Percentiles rank a stretch among this genome's conserved stretches.
Conservation (phyloP, 2,329 filamentous ascomycete genomes). For the Colletotrichum graminicola region DNA sequence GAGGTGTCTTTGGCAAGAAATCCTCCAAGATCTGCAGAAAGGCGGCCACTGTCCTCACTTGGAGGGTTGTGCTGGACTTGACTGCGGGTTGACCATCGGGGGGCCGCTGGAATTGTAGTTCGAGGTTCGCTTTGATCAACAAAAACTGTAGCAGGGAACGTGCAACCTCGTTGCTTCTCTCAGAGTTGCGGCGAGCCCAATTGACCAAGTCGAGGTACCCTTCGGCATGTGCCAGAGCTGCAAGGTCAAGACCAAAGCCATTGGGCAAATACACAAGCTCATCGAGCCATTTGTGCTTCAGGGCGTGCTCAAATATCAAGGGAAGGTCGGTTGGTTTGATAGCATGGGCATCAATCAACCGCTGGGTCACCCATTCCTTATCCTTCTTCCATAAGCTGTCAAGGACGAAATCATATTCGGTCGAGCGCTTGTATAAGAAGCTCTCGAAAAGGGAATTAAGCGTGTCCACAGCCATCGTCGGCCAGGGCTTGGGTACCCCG, state of each 20-base stretch:
- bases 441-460: slow-evolving; percentile 83
- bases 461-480: slow-evolving; percentile 79
- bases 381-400: slow-evolving; percentile 94
- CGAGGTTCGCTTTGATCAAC: slow-evolving; percentile 84
- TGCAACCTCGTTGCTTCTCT: slow-evolving; percentile 76
- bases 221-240: slow-evolving; percentile 85
- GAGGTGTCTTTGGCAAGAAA: slow-evolving; percentile 68
- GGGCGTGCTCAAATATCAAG: slow-evolving; percentile 71
- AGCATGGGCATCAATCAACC: slow-evolving; percentile 84
- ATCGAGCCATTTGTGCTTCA: slow-evolving; percentile 86
- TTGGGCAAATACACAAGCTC: slow-evolving; percentile 82
- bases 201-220: slow-evolving; percentile 82
- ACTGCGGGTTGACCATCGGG: slow-evolving; percentile 69
- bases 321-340: slow-evolving; percentile 69
- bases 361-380: slow-evolving; percentile 84
- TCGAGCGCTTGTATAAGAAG: slow-evolving; percentile 83
- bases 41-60: slow-evolving; percentile 86
- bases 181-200: slow-evolving; percentile 81
- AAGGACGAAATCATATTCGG: slow-evolving; percentile 87
- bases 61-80: slow-evolving; percentile 78
- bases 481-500: slow-evolving; percentile 83
- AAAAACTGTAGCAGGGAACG: slow-evolving; percentile 83
- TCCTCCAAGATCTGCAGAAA: slow-evolving; percentile 85
- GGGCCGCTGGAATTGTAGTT: slow-evolving; percentile 78
- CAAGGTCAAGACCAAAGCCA: slow-evolving; percentile 88